Evolutionary conservation across 2,329 filamentous ascomycete genomes (phyloP).

Genomic region (Salinomyces thailandicus): DNA sequence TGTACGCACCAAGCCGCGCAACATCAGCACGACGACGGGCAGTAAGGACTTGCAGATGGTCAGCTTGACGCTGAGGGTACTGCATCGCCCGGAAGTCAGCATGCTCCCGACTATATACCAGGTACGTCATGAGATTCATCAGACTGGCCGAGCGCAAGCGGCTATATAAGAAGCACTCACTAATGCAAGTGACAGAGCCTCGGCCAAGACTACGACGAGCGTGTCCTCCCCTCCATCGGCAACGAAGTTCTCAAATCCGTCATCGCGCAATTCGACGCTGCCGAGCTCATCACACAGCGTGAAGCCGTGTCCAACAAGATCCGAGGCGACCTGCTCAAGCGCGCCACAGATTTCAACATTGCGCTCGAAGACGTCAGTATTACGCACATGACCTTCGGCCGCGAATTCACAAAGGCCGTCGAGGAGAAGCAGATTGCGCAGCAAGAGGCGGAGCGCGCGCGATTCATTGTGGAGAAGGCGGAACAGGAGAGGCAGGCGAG

Average conservation of each 20-base stretch:
- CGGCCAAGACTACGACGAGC: constrained; percentile 88
- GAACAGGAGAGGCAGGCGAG: constrained; percentile 98
- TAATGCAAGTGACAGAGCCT: too few species aligned
- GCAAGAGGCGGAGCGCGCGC: constrained; percentile 92
- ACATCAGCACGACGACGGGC: constrained; percentile 93
- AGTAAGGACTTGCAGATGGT: constrained; percentile 99
- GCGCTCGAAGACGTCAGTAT: constrained; percentile 97
- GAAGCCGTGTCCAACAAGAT: constrained; percentile 95
- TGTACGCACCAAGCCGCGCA: constrained; percentile 92
- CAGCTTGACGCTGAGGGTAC: constrained; percentile 87
- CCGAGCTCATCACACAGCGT: constrained; percentile 82
- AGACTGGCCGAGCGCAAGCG: too few species aligned
- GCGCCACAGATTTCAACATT: constrained; percentile 96
- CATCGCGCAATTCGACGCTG: constrained; percentile 44
- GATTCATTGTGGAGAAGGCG: constrained; percentile 96
- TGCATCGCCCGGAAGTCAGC: constrained; percentile 90
- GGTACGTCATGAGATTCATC: constrained; percentile 45
- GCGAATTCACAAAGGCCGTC: constrained; percentile 96
- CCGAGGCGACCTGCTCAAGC: constrained; percentile 80
- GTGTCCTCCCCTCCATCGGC: constrained; percentile 44
- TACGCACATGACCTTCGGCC: constrained; percentile 99
- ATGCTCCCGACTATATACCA: constrained; percentile 96
- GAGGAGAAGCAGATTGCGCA: constrained; percentile 99
- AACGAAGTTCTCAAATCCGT: constrained; percentile 47
- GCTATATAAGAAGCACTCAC: too few species aligned